A percentile compares a stretch with the other conserved stretches of the same genome.
phyloP scores from a whole-genome alignment of 179 eudicot genomes.

The Sideroxylon spinosum region DNA sequence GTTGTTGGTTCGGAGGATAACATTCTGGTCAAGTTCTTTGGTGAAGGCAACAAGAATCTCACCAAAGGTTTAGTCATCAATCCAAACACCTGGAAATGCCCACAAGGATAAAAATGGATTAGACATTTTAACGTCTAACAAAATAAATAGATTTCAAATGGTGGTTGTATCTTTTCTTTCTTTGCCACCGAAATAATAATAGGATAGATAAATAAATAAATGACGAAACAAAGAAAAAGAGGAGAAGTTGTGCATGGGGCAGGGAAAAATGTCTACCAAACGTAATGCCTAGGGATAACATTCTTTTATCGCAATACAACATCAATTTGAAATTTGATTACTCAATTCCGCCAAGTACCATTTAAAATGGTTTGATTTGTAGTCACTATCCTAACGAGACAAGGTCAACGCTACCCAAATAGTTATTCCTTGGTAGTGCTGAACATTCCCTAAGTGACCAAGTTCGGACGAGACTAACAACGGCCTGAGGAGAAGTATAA shows the following conservation, averaged over 20 bases:
- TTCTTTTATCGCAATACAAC: neutral
- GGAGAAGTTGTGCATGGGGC: too few species aligned
- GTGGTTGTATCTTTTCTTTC: neutral
- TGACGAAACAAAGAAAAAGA: neutral
- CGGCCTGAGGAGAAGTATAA: too few species aligned
- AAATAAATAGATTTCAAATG: neutral
- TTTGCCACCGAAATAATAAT: neutral
- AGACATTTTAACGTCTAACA: neutral
- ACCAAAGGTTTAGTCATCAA: constrained; percentile 71
- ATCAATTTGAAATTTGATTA: too few species aligned
- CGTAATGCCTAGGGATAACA: neutral
- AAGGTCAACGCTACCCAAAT: neutral
- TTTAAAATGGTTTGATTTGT: neutral
- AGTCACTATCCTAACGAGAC: neutral
- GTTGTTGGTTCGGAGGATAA: constrained; percentile 43
- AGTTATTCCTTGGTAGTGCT: too few species aligned
- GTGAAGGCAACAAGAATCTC: constrained; percentile 49
- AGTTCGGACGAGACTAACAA: too few species aligned
- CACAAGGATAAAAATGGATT: neutral
- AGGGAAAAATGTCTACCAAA: neutral
- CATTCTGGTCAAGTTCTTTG: constrained; percentile 28
- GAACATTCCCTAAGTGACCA: too few species aligned
- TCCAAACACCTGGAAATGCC: constrained; percentile 60
- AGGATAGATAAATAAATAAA: neutral
- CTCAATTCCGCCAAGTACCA: neutral